Base-by-base conservation (phyloP, 495 filamentous ascomycete genomes). In the Neurospora sublineolata region DNA sequence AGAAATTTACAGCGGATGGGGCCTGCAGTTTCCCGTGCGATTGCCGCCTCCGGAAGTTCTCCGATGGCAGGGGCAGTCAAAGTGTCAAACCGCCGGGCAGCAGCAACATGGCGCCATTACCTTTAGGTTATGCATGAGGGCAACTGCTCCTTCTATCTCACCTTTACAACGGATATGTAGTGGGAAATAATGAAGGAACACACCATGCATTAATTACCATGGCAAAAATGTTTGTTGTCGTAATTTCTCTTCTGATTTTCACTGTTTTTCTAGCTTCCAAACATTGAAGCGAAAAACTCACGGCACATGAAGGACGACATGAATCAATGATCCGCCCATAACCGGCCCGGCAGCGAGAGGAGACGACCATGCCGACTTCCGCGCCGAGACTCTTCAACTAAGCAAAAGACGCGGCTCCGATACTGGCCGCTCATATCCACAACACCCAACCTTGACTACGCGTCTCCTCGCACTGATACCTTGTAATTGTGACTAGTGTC, bases 31-130 rank as follows among this genome's bases (percentile, higher is more conserved):
- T 60, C 52, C 52, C 52, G 52, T 60, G 52, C 52, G 27, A 60
- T 60, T 60, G 23, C 52, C 44, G 52, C 52, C 20, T 18, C 58
- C 60, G 71, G 70, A 73, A 68, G 39, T 73, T 71, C 39, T 39
- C 60, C 69, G 36, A 71, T 71, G 58, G 69, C 70, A 27, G 58
- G 46, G 40, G 69, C 70, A n/a, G 58, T 46, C 69, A 58, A 68
- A 38, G n/a, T 23, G 41, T 37, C 33, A 69, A 68, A 68, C 27
- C 23, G 42, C 67, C 37, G 9, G 30, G 52, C 16, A 30, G 23
- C 7, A 8, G 30, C 69, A 27, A 58, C 46, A 11, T 52, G 20
- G 44, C 20, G 44, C 20, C 52, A 33, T n/a, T n/a, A n/a, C n/a
- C n/a, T n/a, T n/a, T n/a, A n/a, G n/a, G n/a, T 33, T 14, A 36